A percentile compares a stretch with the other conserved stretches of the same genome.
These are phyloP conservation scores for Kluyveromyces nonfermentans DNA, from an alignment of 805 yeast genomes.

Conservation along the genomic window DNA sequence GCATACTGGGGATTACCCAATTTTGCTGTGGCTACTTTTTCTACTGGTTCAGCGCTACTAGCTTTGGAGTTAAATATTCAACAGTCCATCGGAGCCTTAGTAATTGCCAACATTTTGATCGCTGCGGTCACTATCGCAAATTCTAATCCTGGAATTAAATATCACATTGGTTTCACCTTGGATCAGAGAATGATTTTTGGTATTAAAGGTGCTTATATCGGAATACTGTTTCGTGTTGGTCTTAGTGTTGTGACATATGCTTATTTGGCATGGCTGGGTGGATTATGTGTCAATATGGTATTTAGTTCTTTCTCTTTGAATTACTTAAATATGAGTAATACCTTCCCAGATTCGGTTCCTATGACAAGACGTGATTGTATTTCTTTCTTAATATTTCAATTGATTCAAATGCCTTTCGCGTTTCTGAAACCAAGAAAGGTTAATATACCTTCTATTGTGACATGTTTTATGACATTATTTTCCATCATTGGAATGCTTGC, in stretches of 20 bases:
- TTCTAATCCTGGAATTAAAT: conserved; percentile 23
- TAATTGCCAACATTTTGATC: conserved; percentile 15
- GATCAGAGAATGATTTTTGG: conserved; percentile 34
- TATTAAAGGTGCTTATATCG: conserved; percentile 28
- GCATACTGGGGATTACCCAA: conserved; percentile 33
- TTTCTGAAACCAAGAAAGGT: conserved; percentile 28
- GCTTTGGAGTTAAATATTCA: conserved; percentile 21
- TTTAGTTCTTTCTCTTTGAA: conserved; percentile 24
- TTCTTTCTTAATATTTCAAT: conserved; percentile 34
- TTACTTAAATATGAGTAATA: conserved; percentile 20
- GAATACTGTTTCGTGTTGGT: conserved; percentile 30
- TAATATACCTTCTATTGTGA: conserved; percentile 20
- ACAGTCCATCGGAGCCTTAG: conserved; percentile 25
- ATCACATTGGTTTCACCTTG: conserved; percentile 32
- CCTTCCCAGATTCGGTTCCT: conserved; percentile 24
- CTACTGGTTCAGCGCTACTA: conserved; percentile 27
- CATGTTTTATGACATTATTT: conserved; percentile 22
- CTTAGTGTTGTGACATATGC: conserved; percentile 34
- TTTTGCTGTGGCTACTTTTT: conserved; percentile 31
- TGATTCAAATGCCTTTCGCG: conserved; percentile 23
- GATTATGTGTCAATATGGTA: conserved; percentile 29
- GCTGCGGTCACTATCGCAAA: conserved; percentile 18
- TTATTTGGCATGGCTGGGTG: conserved; percentile 31
- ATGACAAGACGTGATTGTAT: conserved; percentile 33
- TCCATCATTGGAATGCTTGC: conserved; percentile 28